phyloP scores from a whole-genome alignment of 495 filamentous ascomycete species.

The Xylaria bambusicola region DNA sequence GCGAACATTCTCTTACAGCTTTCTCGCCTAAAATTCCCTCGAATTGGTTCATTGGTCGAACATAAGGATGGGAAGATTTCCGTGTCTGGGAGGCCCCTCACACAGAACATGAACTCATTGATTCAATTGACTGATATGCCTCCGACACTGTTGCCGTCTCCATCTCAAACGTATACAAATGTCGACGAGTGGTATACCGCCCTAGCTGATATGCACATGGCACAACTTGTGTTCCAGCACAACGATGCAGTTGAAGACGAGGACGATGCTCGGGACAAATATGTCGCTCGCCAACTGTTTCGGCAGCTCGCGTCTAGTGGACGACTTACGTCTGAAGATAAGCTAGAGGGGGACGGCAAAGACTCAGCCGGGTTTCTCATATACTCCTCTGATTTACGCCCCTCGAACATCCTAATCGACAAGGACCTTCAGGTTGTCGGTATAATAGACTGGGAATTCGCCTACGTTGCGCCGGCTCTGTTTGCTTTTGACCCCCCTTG shows the following conservation, averaged over 20 bases:
- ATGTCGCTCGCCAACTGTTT: constrained; percentile 33
- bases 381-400: constrained; percentile 25
- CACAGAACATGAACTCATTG: constrained; percentile 33
- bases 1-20: constrained; percentile 41
- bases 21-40: constrained; percentile 26
- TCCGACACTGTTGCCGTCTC: constrained; percentile 17
- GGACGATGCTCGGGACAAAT: constrained; percentile 39
- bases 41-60: constrained; percentile 40
- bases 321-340: constrained; percentile 29
- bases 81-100: constrained; percentile 24
- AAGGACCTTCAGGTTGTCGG: constrained; percentile 14
- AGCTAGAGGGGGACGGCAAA: constrained; percentile 31
- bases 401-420: constrained; percentile 30
- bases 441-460: constrained; percentile 40
- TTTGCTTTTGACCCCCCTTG: constrained; percentile 40
- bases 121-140: constrained; percentile 24
- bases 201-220: constrained; percentile 44
- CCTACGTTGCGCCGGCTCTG: constrained; percentile 37
- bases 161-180: constrained; percentile 14
- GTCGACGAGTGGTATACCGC: constrained; percentile 43
- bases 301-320: constrained; percentile 3
- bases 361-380: constrained; percentile 26
- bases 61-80: constrained; percentile 11
- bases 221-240: constrained; percentile 43
- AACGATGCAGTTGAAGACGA: constrained; percentile 40